Percentiles rank a stretch among this genome's conserved stretches.
Evolutionary conservation across 176 grass and related monocot genomes (phyloP).

Genomic region (Cenchrus americanus): DNA sequence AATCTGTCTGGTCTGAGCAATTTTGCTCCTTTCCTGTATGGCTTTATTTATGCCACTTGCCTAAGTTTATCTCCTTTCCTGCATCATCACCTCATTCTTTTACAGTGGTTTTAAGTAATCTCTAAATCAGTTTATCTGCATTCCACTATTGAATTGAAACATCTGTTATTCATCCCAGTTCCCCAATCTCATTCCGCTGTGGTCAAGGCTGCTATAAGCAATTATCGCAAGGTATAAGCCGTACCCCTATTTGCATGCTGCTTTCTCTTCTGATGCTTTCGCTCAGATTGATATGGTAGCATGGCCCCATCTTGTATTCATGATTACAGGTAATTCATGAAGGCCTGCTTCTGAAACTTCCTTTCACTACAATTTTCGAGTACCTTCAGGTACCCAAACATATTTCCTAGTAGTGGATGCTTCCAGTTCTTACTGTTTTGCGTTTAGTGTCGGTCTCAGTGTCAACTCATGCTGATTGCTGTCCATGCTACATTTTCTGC

Average conservation of each 20-base stretch:
- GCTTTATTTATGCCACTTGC: slow-evolving; percentile 1
- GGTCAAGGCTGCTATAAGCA: slow-evolving; percentile 71
- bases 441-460: not conserved
- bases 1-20: not conserved
- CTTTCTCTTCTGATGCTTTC: not conserved
- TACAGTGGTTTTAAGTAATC: not conserved
- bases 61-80: not conserved
- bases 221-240: slow-evolving; percentile 63
- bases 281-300: slow-evolving; percentile 17
- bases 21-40: not conserved
- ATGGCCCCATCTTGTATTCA: slow-evolving; percentile 28
- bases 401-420: not conserved
- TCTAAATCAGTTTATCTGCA: not conserved
- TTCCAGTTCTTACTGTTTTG: not conserved
- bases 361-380: slow-evolving; percentile 96
- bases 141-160: slow-evolving; percentile 14
- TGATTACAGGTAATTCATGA: slow-evolving; percentile 71
- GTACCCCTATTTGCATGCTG: not conserved
- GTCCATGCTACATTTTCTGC: not conserved
- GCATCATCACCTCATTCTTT: not conserved
- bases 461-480: not conserved
- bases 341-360: slow-evolving; percentile 79
- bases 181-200: slow-evolving; percentile 58
- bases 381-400: slow-evolving; percentile 80
- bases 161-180: slow-evolving; percentile 53